These are phyloP conservation scores for Gracilaria gracilis DNA, from an alignment of 23 red algal species.

Conservation along the genomic window DNA sequence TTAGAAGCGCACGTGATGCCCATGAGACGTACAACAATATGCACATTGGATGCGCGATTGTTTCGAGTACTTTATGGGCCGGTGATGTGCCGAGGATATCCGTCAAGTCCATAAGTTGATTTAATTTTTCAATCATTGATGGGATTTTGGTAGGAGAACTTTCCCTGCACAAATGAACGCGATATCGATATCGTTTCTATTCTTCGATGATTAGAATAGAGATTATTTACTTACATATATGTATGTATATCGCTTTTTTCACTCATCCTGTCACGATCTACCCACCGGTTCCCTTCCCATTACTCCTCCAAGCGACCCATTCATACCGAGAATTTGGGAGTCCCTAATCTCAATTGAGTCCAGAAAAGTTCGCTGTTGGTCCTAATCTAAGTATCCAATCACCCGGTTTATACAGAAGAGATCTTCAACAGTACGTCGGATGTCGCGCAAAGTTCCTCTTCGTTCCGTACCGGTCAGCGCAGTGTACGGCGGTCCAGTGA, in stretches of 20 bases:
- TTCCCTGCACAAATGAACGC: too few species aligned
- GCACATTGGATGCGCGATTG: neutral
- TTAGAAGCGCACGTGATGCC: neutral
- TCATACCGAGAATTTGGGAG: too few species aligned
- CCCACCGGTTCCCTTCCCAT: neutral
- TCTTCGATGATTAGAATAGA: too few species aligned
- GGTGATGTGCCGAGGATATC: neutral
- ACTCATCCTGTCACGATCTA: too few species aligned
- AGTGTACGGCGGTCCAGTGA: neutral
- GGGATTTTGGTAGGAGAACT: too few species aligned
- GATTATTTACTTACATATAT: too few species aligned
- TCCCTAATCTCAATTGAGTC: neutral
- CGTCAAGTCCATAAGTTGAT: neutral
- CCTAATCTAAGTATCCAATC: neutral
- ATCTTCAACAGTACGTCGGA: neutral
- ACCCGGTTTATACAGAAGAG: neutral
- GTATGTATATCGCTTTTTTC: too few species aligned
- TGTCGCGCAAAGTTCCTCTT: neutral
- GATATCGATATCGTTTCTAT: too few species aligned
- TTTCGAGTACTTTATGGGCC: too few species aligned
- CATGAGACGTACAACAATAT: neutral
- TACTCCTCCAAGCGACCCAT: neutral
- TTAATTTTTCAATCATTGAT: neutral
- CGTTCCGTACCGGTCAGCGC: neutral
- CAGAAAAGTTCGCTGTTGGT: neutral